phyloP scores from a whole-genome alignment of 2,329 filamentous ascomycete species.

The Nothopassalora personata region DNA sequence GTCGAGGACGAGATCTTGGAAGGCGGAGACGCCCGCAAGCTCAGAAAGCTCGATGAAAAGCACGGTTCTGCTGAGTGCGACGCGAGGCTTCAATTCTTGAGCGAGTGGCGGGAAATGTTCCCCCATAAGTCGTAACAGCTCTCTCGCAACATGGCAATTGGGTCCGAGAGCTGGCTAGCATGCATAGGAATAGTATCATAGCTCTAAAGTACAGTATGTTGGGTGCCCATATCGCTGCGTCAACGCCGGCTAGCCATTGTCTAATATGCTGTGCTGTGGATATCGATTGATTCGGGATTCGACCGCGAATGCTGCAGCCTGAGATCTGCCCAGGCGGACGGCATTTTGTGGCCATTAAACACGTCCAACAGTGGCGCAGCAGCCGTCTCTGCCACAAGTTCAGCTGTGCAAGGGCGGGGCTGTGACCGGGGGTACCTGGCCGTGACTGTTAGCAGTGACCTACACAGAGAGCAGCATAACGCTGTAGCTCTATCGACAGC shows the following conservation, averaged over 20 bases:
- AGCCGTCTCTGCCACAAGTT: not conserved
- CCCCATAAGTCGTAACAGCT: not conserved
- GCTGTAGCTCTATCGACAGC: not conserved
- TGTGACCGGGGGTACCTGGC: not conserved
- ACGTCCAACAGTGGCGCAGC: slow-evolving; percentile 1
- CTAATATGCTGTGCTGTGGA: too few relatives aligned
- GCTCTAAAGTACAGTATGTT: too few relatives aligned
- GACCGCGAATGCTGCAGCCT: not conserved
- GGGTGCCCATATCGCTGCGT: too few relatives aligned
- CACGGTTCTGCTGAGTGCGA: slow-evolving; percentile 4
- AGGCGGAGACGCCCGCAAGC: not conserved
- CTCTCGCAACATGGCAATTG: not conserved
- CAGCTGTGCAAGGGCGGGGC: not conserved
- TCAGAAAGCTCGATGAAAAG: not conserved
- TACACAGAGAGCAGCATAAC: not conserved
- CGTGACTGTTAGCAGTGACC: not conserved
- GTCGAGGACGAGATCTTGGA: slow-evolving; percentile 8
- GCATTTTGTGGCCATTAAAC: not conserved
- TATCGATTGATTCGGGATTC: not conserved
- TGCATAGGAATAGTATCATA: not conserved
- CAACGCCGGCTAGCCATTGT: too few relatives aligned
- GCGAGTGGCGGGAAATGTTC: not conserved
- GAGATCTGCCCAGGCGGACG: not conserved
- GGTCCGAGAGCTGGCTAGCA: not conserved
- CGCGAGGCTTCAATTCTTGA: slow-evolving; percentile 1